phyloP scores from a whole-genome alignment of 768 basidiomycete genomes.

The Holtermannia corniformis region DNA sequence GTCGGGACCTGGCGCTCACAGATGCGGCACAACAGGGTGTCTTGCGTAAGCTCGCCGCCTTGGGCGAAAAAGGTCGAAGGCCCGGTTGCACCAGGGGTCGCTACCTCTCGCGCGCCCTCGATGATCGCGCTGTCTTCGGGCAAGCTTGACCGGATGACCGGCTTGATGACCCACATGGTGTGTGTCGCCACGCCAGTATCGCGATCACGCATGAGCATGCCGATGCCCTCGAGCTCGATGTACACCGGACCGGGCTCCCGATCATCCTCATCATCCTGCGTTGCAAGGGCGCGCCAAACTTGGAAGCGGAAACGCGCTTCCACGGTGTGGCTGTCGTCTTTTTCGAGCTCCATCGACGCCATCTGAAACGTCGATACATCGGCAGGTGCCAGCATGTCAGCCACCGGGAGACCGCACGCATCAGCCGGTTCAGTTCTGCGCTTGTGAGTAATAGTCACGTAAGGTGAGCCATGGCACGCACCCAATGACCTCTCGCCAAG shows the following conservation, averaged over 20 bases:
- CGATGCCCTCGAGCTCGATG: slow-evolving; percentile 91
- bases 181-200: slow-evolving; percentile 79
- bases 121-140: slow-evolving; percentile 10
- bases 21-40: slow-evolving; percentile 87
- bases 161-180: slow-evolving; percentile 96
- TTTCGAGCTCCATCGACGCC: slow-evolving; percentile 71
- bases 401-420: slow-evolving; percentile 68
- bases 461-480: slow-evolving; percentile 46
- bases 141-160: slow-evolving; percentile 20
- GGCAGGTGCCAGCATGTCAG: slow-evolving; percentile 63
- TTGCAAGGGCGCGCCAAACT: slow-evolving; percentile 57
- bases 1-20: slow-evolving; percentile 94
- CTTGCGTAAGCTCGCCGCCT: slow-evolving; percentile 61
- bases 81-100: not conserved
- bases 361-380: slow-evolving; percentile 78
- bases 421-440: slow-evolving; percentile 49
- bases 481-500: slow-evolving; percentile 77
- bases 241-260: slow-evolving; percentile 41
- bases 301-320: slow-evolving; percentile 83
- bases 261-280: slow-evolving; percentile 41
- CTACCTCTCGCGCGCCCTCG: too few species aligned
- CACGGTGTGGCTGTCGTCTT: slow-evolving; percentile 87
- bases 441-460: slow-evolving; percentile 37
- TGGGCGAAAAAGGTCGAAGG: slow-evolving; percentile 49
- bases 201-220: slow-evolving; percentile 95